Base-by-base conservation (phyloP, 108 stramenopile genomes). In the Discostella pseudostelligera region DNA sequence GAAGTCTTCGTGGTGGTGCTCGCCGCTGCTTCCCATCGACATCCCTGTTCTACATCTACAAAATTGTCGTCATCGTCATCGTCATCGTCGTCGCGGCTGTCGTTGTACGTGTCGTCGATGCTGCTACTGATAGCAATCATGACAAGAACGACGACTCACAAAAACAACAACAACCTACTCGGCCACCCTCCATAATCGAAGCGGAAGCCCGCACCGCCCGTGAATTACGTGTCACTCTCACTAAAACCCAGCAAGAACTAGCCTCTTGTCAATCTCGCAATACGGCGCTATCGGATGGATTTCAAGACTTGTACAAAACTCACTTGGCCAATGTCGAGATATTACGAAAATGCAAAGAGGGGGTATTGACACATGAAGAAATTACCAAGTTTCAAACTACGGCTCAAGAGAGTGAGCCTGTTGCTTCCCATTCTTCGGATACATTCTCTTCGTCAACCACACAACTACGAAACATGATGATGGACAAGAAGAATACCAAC, bases 191-290 rank as follows among this genome's bases (percentile, higher is more conserved):
- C 58, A 65, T 72, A 14, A 49, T 72, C 32, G 72, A 72, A 72
- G 58, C 72, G 24, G 72, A 72, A 72, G 72, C 72, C 12, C 63
- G 72, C 17, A 65, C 72, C 35, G 72, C 72, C 14, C 64, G 72
- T 13, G 63, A 72, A 32, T 40, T 72, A 28, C 59, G 63, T 50
- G 32, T 44, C 36, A 40, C 72, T 13, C 63, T 63, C 0, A 26
- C 54, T 0, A 47, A 54, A 11, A 21, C 65, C 0, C 56, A 39
- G 59, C 49, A 57, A 22, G 63, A 72, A 20, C 49, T 72, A 17
- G 14, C 56, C 3, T 19, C 72, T 13, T 65, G 72, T 39, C 56
- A 72, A 21, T 59, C 72, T 22, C 72, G 63, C 19, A 40, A 59
- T 25, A 32, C 47, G 20, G 39, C 72, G 6, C 43, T 72, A 7